phyloP scores from a whole-genome alignment of 345 rosid species.

The Stellera chamaejasme region DNA sequence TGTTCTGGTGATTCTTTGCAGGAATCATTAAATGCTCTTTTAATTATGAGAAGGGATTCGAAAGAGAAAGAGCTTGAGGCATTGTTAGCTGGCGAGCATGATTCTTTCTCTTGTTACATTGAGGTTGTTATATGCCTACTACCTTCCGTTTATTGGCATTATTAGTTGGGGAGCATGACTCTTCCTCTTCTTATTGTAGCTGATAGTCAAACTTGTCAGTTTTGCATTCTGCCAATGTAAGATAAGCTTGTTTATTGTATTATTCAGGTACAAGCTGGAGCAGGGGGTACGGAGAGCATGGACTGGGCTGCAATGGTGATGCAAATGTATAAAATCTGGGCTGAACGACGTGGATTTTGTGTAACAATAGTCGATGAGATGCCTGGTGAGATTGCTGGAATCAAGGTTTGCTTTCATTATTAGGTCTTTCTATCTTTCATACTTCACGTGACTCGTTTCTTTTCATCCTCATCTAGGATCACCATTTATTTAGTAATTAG shows the following conservation, averaged over 20 bases:
- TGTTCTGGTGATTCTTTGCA: conserved; percentile 16
- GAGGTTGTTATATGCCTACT: conserved; percentile 39
- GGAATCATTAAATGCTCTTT: conserved; percentile 66
- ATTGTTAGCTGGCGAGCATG: conserved; percentile 75
- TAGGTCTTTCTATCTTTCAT: conserved; percentile 4
- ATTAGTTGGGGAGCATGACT: conserved; percentile 72
- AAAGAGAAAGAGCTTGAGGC: conserved; percentile 92
- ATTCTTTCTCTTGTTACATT: conserved; percentile 67
- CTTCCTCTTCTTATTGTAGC: conserved; percentile 1
- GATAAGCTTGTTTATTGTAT: conserved; percentile 9
- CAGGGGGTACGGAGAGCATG: conserved; percentile 98
- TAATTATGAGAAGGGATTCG: conserved; percentile 68
- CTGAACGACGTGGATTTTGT: conserved; percentile 49
- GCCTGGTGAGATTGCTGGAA: conserved; percentile 89
- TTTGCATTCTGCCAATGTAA: background rate
- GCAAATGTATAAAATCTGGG: conserved; percentile 90
- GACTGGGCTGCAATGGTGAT: conserved; percentile 98
- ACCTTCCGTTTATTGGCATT: conserved; percentile 31
- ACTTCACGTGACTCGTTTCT: background rate
- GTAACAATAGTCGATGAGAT: conserved; percentile 79
- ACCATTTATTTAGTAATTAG: background rate
- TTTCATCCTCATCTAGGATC: conserved; percentile 5
- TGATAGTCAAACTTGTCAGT: background rate
- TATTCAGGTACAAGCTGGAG: conserved; percentile 90
- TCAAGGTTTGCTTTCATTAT: conserved; percentile 58